phyloP scores from a whole-genome alignment of 2,329 filamentous ascomycete genomes.

The Colletotrichum eleusines region DNA sequence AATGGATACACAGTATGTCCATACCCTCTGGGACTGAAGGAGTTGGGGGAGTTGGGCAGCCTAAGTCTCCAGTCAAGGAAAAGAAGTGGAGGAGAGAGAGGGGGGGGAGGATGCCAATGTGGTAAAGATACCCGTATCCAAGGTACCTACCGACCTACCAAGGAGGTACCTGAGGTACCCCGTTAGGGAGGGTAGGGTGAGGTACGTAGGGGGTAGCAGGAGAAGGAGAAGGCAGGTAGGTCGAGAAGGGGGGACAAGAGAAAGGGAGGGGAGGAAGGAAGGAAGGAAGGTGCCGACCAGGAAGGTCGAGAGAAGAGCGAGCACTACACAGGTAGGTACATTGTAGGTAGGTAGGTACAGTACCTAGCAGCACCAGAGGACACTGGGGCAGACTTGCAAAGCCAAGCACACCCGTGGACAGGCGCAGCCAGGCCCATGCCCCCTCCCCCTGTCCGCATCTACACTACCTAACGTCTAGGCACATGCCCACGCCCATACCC shows the following conservation, averaged over 20 bases:
- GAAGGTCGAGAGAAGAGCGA: constrained; percentile 7
- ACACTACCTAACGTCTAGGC: background rate
- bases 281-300: constrained; percentile 20
- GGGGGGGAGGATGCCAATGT: constrained; percentile 19
- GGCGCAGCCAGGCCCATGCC: background rate
- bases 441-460: background rate
- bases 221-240: background rate
- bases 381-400: constrained; percentile 17
- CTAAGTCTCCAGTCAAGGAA: constrained; percentile 37
- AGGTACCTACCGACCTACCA: too few relatives aligned
- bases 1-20: background rate
- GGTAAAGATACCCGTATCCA: constrained; percentile 13
- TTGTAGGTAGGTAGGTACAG: too few relatives aligned
- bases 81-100: constrained; percentile 27
- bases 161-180: too few relatives aligned
- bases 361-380: too few relatives aligned
- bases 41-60: constrained; percentile 30
- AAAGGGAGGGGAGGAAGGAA: background rate
- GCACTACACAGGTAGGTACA: background rate
- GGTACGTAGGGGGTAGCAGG: constrained; percentile 1
- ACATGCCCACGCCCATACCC: background rate
- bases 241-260: too few relatives aligned
- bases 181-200: too few relatives aligned
- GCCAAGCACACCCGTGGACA: constrained; percentile 15
- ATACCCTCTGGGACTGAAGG: background rate